Conservation (phyloP, 139 green algal genomes). For the Volvox reticuliferus region DNA sequence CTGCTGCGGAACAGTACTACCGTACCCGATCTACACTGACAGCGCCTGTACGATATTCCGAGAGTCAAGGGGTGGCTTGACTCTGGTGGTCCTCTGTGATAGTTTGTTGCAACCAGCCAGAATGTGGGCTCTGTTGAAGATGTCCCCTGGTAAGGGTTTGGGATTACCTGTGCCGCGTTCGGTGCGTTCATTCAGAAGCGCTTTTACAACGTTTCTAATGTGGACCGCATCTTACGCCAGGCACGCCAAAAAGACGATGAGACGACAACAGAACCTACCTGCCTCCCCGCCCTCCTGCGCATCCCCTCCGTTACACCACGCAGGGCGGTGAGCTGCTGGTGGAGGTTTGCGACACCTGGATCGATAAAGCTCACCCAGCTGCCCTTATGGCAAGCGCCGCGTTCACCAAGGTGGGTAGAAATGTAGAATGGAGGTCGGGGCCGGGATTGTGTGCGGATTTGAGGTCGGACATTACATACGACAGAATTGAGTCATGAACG, state of each 20-base stretch:
- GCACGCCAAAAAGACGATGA: conserved; percentile 35
- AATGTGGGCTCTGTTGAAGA: too few species aligned
- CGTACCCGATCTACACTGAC: too few species aligned
- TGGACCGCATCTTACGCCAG: background rate
- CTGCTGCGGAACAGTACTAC: too few species aligned
- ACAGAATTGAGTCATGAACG: too few species aligned
- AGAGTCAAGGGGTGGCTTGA: too few species aligned
- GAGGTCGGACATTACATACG: too few species aligned
- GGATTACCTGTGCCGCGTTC: background rate
- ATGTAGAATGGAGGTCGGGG: background rate
- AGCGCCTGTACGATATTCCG: too few species aligned
- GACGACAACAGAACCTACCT: background rate
- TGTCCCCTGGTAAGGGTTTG: conserved; percentile 65
- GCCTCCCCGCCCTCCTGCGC: background rate
- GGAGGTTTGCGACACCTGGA: conserved; percentile 62
- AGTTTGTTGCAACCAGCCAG: too few species aligned
- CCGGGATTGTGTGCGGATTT: too few species aligned
- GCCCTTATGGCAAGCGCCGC: conserved; percentile 69
- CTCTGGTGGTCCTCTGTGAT: too few species aligned
- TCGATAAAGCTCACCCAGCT: conserved; percentile 70
- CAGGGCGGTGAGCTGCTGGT: conserved; percentile 24
- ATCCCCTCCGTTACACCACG: background rate
- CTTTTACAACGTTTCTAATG: background rate
- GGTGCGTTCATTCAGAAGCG: background rate
- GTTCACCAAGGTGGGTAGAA: conserved; percentile 71